phyloP scores from a whole-genome alignment of 208 protist genomes.

The Acanthamoeba culbertsoni region DNA sequence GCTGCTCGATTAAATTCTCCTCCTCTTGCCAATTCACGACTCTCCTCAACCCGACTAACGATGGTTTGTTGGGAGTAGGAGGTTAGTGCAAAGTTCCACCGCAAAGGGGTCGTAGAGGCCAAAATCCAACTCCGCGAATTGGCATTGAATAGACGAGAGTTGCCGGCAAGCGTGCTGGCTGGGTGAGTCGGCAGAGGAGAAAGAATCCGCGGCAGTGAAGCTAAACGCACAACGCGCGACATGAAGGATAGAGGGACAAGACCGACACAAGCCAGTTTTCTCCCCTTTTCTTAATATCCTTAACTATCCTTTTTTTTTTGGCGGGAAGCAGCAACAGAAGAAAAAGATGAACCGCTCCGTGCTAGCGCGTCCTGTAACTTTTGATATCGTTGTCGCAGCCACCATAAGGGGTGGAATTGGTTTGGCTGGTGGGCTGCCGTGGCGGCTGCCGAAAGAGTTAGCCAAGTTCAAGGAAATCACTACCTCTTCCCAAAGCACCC shows the following conservation, averaged over 20 bases:
- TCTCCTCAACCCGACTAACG: neutral
- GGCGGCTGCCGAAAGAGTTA: slow-evolving; percentile 78
- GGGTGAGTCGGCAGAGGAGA: neutral
- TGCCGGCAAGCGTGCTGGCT: no score
- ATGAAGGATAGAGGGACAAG: no score
- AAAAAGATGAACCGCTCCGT: neutral
- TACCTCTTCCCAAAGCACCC: neutral
- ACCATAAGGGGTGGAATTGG: slow-evolving; percentile 72
- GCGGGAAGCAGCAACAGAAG: neutral
- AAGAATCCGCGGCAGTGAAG: neutral
- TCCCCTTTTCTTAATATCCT: no score
- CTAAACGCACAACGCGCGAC: no score
- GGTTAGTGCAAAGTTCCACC: neutral
- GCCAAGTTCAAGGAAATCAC: slow-evolving; percentile 78
- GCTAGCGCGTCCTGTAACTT: neutral
- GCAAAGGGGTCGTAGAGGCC: neutral
- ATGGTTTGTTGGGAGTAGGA: neutral
- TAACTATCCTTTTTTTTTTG: neutral
- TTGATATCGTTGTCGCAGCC: slow-evolving; percentile 34
- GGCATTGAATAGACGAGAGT: no score
- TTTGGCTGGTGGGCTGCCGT: slow-evolving; percentile 70
- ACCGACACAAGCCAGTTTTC: no score
- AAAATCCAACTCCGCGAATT: no score
- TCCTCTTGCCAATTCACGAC: neutral
- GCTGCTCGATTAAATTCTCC: neutral